Percentiles rank a stretch among this genome's conserved stretches.
phyloP scores from a whole-genome alignment of 2,329 filamentous ascomycete genomes.

The Penicillium janthinellum region DNA sequence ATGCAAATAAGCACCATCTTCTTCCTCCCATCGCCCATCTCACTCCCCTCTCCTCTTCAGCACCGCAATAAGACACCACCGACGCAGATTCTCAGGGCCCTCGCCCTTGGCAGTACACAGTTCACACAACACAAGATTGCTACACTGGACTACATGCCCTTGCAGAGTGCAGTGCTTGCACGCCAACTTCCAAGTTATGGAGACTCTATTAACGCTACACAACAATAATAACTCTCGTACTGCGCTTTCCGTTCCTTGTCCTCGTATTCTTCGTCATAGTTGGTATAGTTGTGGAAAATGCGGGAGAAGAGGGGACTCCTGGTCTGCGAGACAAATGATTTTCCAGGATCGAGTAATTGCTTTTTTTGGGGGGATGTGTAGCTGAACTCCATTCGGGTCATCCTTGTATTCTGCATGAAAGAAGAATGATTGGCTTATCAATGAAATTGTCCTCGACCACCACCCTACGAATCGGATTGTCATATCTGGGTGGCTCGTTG shows the following conservation, averaged over 20 bases:
- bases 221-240: neutral
- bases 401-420: neutral
- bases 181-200: too few species aligned
- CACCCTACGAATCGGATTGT: neutral
- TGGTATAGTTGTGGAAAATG: neutral
- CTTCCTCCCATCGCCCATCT: neutral
- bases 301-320: neutral
- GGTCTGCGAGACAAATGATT: conserved; percentile 1
- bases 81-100: conserved; percentile 53
- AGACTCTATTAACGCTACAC: neutral
- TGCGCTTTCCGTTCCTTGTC: neutral
- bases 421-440: neutral
- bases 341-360: neutral
- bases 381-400: neutral
- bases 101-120: conserved; percentile 43
- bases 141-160: too few species aligned
- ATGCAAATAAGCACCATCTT: neutral
- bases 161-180: too few species aligned
- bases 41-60: conserved; percentile 31
- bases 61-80: conserved; percentile 59
- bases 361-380: neutral
- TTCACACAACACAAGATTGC: too few species aligned
- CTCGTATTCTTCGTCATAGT: conserved; percentile 7
- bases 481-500: neutral
- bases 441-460: neutral